These are phyloP conservation scores for Wickerhamiella cacticola DNA, from an alignment of 805 yeast species.

Conservation along the genomic window DNA sequence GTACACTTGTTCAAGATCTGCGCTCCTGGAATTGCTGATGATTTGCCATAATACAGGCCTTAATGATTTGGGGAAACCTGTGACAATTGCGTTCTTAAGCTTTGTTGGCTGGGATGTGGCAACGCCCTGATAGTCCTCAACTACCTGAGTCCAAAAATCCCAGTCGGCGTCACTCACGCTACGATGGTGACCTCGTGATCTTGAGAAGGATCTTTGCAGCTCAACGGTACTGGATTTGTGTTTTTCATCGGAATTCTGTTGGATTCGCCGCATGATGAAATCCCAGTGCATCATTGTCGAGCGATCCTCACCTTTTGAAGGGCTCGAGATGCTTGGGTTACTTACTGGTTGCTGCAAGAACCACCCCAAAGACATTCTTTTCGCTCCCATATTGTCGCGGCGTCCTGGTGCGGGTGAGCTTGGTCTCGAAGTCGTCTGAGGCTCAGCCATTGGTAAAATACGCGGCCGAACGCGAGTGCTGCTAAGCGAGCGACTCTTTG, in stretches of 20 bases:
- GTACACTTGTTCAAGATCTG: constrained; percentile 48
- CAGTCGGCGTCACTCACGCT: constrained; percentile 23
- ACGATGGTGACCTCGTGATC: constrained; percentile 14
- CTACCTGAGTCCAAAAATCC: constrained; percentile 77
- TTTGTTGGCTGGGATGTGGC: constrained; percentile 50
- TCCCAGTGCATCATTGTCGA: constrained; percentile 13
- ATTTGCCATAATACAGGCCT: constrained; percentile 91
- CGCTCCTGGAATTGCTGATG: constrained; percentile 64
- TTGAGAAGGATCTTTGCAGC: constrained; percentile 29
- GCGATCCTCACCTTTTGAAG: constrained; percentile 6
- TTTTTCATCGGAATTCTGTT: constrained; percentile 16
- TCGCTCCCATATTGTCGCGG: constrained; percentile 8
- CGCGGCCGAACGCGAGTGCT: constrained; percentile 7
- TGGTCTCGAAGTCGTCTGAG: background rate
- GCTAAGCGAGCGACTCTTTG: constrained; percentile 6
- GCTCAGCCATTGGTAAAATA: constrained; percentile 8
- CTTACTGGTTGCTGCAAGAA: constrained; percentile 9
- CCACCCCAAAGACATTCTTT: constrained; percentile 13
- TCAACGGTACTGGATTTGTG: constrained; percentile 39
- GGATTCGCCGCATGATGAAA: constrained; percentile 21
- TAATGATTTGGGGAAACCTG: constrained; percentile 74
- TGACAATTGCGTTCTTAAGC: constrained; percentile 48
- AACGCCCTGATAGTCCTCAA: constrained; percentile 59
- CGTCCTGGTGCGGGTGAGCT: background rate
- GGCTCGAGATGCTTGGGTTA: background rate